Percentiles rank a stretch among this genome's conserved stretches.
Conservation (phyloP, 805 yeast genomes). For the Ogataea neopini region DNA sequence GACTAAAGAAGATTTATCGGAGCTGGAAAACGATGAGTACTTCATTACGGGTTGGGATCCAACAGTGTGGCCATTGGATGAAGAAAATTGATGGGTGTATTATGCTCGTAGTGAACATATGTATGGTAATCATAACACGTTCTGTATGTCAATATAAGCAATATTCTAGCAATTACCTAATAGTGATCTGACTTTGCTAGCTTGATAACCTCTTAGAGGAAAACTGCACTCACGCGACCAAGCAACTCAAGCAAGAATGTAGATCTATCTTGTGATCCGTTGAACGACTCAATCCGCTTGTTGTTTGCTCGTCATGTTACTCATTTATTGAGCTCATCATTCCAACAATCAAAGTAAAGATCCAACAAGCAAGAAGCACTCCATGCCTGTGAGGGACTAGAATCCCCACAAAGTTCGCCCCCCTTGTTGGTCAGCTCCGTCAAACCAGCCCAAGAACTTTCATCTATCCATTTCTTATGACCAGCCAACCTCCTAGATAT, state of each 20-base stretch:
- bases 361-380: constrained; percentile 85
- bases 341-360: constrained; percentile 66
- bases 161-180: not conserved
- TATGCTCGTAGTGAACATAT: no score
- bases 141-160: not conserved
- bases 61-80: constrained; percentile 22
- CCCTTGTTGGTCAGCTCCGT: constrained; percentile 90
- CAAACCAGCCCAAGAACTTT: constrained; percentile 91
- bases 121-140: no score
- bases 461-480: constrained; percentile 67
- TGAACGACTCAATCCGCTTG: no score
- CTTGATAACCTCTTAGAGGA: no score
- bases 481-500: constrained; percentile 60
- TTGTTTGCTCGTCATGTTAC: constrained; percentile 7
- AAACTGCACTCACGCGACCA: no score
- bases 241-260: no score
- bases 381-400: constrained; percentile 98
- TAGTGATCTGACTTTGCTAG: no score
- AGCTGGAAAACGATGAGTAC: constrained; percentile 30
- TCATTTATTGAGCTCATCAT: no score
- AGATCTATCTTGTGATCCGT: no score
- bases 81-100: constrained; percentile 8
- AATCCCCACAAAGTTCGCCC: constrained; percentile 79
- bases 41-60: constrained; percentile 26
- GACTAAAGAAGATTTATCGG: constrained; percentile 38